phyloP scores from a whole-genome alignment of 2,329 filamentous ascomycete species.

The Ascochyta clinopodiicola region DNA sequence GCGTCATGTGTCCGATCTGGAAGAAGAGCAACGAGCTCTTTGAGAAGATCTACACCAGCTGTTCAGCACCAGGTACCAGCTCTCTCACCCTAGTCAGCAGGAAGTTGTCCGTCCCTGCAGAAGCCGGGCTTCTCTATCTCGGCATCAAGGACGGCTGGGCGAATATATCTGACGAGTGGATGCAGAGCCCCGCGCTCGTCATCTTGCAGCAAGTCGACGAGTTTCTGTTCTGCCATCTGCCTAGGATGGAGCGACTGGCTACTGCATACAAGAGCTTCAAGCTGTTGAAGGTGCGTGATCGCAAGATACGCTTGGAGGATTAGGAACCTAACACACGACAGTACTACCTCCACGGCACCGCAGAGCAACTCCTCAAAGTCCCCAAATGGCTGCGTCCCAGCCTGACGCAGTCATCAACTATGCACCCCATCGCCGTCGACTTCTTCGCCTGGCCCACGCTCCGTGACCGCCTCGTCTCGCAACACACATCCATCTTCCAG shows the following conservation, averaged over 20 bases:
- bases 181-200: constrained; percentile 37
- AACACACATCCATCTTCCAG: constrained; percentile 32
- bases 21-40: constrained; percentile 42
- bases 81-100: constrained; percentile 6
- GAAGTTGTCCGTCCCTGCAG: constrained; percentile 20
- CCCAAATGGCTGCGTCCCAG: constrained; percentile 38
- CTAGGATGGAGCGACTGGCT: constrained; percentile 35
- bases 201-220: constrained; percentile 41
- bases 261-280: constrained; percentile 44
- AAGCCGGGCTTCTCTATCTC: constrained; percentile 38
- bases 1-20: constrained; percentile 34
- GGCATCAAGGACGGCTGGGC: constrained; percentile 41
- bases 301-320: too few species aligned
- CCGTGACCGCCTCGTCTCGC: constrained; percentile 35
- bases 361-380: constrained; percentile 34
- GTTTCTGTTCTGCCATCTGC: constrained; percentile 36
- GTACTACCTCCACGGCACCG: constrained; percentile 42
- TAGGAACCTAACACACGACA: constrained; percentile 10
- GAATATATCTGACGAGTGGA: constrained; percentile 32
- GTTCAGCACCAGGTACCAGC: constrained; percentile 18
- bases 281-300: constrained; percentile 35
- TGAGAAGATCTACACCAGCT: constrained; percentile 32
- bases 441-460: constrained; percentile 46
- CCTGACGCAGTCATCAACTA: constrained; percentile 29
- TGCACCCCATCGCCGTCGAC: constrained; percentile 41